Evolutionary conservation across 805 yeast genomes (phyloP).

Genomic region (Candida mattraensis): DNA sequence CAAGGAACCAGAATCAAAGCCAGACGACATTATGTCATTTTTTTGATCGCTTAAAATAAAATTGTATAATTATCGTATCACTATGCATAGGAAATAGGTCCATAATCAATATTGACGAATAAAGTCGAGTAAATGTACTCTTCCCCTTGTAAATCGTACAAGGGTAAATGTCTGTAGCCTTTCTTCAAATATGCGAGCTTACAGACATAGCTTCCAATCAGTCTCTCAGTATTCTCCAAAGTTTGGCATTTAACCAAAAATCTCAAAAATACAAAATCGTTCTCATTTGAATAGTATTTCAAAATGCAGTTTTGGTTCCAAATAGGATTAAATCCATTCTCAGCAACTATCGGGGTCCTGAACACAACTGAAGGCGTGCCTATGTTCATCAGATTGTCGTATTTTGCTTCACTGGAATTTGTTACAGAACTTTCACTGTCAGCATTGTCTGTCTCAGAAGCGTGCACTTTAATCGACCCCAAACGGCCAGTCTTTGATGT

Average conservation of each 20-base stretch:
- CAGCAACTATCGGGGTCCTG: slow-evolving; percentile 40
- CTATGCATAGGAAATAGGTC: slow-evolving; percentile 4
- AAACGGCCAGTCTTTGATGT: slow-evolving; percentile 2
- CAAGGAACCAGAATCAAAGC: slow-evolving; percentile 17
- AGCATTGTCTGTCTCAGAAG: neutral
- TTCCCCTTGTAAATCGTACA: slow-evolving; percentile 80
- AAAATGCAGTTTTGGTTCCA: slow-evolving; percentile 67
- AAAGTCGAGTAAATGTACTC: slow-evolving; percentile 55
- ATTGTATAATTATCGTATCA: neutral
- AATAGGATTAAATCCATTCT: slow-evolving; percentile 84
- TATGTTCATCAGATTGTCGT: slow-evolving; percentile 5
- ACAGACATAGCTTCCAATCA: slow-evolving; percentile 59
- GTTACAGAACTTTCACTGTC: slow-evolving; percentile 1
- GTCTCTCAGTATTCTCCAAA: slow-evolving; percentile 23
- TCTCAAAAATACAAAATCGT: slow-evolving; percentile 56
- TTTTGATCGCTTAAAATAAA: slow-evolving; percentile 18
- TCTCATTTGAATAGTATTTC: slow-evolving; percentile 33
- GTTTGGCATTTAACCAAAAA: slow-evolving; percentile 43
- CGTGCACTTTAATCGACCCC: slow-evolving; percentile 12
- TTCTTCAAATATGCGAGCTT: slow-evolving; percentile 62
- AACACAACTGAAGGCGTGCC: slow-evolving; percentile 24
- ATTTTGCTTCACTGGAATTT: neutral
- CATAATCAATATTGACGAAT: slow-evolving; percentile 37
- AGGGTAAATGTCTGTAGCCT: slow-evolving; percentile 82
- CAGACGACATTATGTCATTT: slow-evolving; percentile 35